A percentile compares a stretch with the other conserved stretches of the same genome.
Evolutionary conservation across 345 rosid genomes (phyloP).

Genomic region (Hibiscus tridactylites): DNA sequence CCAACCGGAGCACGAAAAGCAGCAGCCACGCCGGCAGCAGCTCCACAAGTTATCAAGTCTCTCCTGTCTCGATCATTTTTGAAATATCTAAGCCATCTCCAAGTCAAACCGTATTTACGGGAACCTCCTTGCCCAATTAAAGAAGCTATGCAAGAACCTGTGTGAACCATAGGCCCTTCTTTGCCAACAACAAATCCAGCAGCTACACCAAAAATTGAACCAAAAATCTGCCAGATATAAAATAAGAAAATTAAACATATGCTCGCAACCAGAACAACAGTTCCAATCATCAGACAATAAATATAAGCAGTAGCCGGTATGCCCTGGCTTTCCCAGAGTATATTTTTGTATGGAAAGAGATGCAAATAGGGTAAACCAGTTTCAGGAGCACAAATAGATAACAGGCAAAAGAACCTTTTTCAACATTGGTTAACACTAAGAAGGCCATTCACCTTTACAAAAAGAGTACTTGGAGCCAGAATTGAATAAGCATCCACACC

Average conservation of each 20-base stretch:
- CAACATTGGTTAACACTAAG: neutral
- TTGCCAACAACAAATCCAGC: slow-evolving; percentile 44
- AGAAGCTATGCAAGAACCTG: slow-evolving; percentile 45
- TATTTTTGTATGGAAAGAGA: neutral
- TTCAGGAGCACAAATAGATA: neutral
- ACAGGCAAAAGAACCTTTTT: neutral
- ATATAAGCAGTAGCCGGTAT: neutral
- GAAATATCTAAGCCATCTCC: slow-evolving; percentile 42
- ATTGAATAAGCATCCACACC: slow-evolving; percentile 40
- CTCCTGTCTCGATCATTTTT: slow-evolving; percentile 45
- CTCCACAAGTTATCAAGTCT: slow-evolving; percentile 48
- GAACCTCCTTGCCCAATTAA: slow-evolving; percentile 47
- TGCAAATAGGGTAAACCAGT: neutral
- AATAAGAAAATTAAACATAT: neutral
- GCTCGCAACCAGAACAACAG: neutral
- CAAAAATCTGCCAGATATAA: slow-evolving; percentile 27
- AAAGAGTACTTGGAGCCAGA: slow-evolving; percentile 36
- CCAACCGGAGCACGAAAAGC: slow-evolving; percentile 99
- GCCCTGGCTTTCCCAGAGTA: neutral
- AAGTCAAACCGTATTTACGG: slow-evolving; percentile 39
- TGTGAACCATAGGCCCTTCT: slow-evolving; percentile 49
- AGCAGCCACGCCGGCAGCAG: slow-evolving; percentile 48
- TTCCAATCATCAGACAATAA: neutral
- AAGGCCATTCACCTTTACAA: slow-evolving; percentile 33
- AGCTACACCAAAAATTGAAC: slow-evolving; percentile 36